Conservation (phyloP, 1,139 yeast species). For the Blastobotrys buckinghamii region DNA sequence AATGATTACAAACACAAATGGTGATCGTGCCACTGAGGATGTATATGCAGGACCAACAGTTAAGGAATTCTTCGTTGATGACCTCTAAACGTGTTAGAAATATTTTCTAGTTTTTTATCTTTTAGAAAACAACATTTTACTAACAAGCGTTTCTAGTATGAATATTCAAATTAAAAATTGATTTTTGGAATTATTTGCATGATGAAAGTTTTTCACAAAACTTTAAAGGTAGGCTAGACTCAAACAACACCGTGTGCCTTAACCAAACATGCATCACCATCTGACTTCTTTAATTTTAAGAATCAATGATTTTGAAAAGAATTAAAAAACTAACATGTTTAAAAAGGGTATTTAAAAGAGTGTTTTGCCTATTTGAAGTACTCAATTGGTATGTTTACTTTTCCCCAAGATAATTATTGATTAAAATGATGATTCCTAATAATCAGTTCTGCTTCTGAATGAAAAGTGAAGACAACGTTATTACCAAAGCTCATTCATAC, state of each 20-base stretch:
- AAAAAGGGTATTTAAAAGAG: background rate
- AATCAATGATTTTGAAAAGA: background rate
- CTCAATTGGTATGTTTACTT: background rate
- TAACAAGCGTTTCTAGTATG: conserved; percentile 3
- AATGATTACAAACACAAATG: conserved; percentile 32
- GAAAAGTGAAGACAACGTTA: conserved; percentile 60
- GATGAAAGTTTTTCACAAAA: conserved; percentile 24
- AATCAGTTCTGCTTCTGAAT: conserved; percentile 92
- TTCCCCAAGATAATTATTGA: background rate
- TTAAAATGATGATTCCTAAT: conserved; percentile 52
- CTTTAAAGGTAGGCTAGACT: conserved; percentile 48
- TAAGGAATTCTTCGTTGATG: conserved; percentile 66
- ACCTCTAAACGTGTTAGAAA: conserved; percentile 29
- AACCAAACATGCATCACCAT: conserved; percentile 88
- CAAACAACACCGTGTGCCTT: conserved; percentile 38
- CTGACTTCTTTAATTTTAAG: conserved; percentile 40
- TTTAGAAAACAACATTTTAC: background rate
- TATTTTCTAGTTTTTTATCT: background rate
- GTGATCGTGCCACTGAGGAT: conserved; percentile 44
- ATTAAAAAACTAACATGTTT: background rate
- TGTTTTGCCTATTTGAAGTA: no score
- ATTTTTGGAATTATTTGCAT: background rate
- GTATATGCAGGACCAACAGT: conserved; percentile 57
- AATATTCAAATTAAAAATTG: background rate
- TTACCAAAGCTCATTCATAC: conserved; percentile 37